Base-by-base conservation (phyloP, 805 yeast genomes). In the Yarrowia yakushimensis region DNA sequence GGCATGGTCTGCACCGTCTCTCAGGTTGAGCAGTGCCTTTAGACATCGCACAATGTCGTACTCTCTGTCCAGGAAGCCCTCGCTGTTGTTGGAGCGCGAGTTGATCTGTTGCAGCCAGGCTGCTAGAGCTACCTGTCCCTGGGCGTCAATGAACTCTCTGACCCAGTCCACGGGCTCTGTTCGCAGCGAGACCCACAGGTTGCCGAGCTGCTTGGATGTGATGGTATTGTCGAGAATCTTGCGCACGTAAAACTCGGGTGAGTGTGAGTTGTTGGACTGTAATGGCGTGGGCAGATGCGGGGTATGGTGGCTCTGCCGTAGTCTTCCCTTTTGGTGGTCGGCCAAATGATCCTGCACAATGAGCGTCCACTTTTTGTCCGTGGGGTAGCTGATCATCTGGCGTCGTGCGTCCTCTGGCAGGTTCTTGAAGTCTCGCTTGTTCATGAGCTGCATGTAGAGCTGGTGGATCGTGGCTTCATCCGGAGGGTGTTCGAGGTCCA, bases 111-210 rank as follows among this genome's bases (percentile, higher is more conserved):
- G 82, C 45, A 94, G 76, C 36, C 83, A 84, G 15, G 85, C 82
- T 8, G 90, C 83, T 60, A 94, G 79, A 0, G 90, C 88, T 9
- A 86, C 81, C 64, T 87, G 90, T 10, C 98, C 98, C 71, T 90
- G 96, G 45, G 83, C 80, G 59, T 80, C 84, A n/a, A 90, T 78
- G 69, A 94, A 94, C 22, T 78, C 79, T 54, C 82, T 79, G 0
- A 90, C 94, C 97, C 98, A 93, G 36, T 78, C 81, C 22, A 85
- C 77, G 23, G 92, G 91, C 71, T 93, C 98, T 0, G 98, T 90
- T 66, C 98, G 83, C 43, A 93, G 78, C 50, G 96, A 90, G 6
- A 94, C 97, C 88, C 94, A 90, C 60, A 94, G 79, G 67, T 88
- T 88, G 39, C 87, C 89, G 66, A 93, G 77, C 71, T 92, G 90